Evolutionary conservation across 306 rosid species (phyloP), one percentile per base, ranked within the genome.

Genomic region (Comarum palustre): DNA sequence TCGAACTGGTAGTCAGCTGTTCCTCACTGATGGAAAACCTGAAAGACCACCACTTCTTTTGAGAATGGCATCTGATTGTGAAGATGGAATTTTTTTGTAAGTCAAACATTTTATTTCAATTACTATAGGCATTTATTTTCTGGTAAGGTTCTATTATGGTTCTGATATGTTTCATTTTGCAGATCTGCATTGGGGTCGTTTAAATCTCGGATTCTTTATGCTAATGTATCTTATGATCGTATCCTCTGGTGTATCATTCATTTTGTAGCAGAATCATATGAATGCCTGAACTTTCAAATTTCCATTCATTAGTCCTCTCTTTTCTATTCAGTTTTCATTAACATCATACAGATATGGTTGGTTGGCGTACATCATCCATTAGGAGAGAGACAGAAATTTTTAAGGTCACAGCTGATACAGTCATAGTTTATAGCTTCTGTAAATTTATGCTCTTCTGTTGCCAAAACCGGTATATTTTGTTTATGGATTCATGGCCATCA

Each of bases 331-430:
- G 34, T 25, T 81, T 77, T 84, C 86, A 78, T 84, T 81, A 82
- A 78, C 84, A 71, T 75, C 24, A 66, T 34, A 67, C 79, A 94
- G 98, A 94, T 81, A 91, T 94, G 97, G 98, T 91, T 84, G 98
- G 98, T 66, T 94, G 98, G 98, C 97, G 98, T 75, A 94, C 98
- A 62, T 94, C 98, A 71, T 94, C 98, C 43, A 86, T 94, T 77
- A 89, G 98, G 84, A 89, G 96, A 83, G 97, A 89, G 70, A 78
- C 80, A 8, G 97, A 91, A 77, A 89, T 91, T 73, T 45, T 82
- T 50, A 89, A 89, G 90, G 98, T 94, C 80, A 86, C 58, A 13
- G 43, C 43, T 71, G 14, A 32, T 15, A 31, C 8, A 3, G 8
- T 16, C 14, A 8, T 62, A 32, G 10, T 34, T 34, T 27, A 25